Evolutionary conservation across 1,139 yeast species (phyloP), one percentile per base, ranked within the genome.

Genomic region (Oligophagozyma castellii): DNA sequence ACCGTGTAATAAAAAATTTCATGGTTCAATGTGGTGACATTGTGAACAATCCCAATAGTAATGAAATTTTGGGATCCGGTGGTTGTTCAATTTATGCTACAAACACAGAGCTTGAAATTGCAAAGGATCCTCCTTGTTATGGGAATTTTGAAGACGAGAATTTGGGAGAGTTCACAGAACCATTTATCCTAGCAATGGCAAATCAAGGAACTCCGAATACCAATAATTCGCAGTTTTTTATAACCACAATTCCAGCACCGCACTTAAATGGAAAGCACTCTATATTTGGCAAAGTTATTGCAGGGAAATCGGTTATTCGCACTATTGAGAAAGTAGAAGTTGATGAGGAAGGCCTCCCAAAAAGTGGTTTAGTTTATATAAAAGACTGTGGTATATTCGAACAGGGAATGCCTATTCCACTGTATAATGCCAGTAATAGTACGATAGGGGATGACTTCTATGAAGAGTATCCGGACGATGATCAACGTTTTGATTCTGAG

Each of bases 21-120:
- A 67, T 80, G 54, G 57, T 81, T n/a, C 93, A 80, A 47, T 78
- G 76, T 4, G 94, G 93, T 22, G 89, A 77, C 44, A 45, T 67
- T 5, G 48, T 58, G 0, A 56, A 54, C 29, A 62, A 64, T 5
- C 49, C 56, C 2, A 41, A 33, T 4, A 34, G 34, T 1, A 56
- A 60, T 0, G 47, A 53, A n/a, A 45, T 55, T 3, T 37, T 64
- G 4, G 81, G 81, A 1, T 59, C 53, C 18, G 75, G 76, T n/a
- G 72, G 70, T 13, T 53, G 61, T 10, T 66, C 76, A 2, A 58
- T 65, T 7, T 56, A 56, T 34, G 48, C 51, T 3, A 48, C 54
- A 3, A 55, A 40, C 14, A 40, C 40, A 5, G 48, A 46, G 15
- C 14, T 41, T 11, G 37, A 35, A 5, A 24, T 38, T 10, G 23